phyloP scores from a whole-genome alignment of 108 stramenopile genomes.

The Nannochloropsis oceanica region DNA sequence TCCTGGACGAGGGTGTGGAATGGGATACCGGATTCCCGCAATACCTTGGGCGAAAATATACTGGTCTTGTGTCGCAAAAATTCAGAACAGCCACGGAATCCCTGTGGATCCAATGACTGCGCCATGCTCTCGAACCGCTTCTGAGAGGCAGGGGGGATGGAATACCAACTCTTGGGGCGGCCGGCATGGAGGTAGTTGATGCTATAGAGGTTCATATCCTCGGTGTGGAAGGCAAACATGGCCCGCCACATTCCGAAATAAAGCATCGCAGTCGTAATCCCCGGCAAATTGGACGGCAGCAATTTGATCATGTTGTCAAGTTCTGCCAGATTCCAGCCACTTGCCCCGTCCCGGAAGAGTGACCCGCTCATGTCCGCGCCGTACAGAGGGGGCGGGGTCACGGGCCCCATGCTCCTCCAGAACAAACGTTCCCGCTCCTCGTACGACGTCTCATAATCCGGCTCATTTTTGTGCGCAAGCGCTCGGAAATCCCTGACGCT shows the following conservation, averaged over 20 bases:
- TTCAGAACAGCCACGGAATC: slow-evolving; percentile 56
- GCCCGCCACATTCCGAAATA: slow-evolving; percentile 48
- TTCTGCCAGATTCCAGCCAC: slow-evolving; percentile 64
- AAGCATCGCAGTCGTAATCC: slow-evolving; percentile 44
- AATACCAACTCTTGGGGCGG: slow-evolving; percentile 95
- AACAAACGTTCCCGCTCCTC: slow-evolving; percentile 45
- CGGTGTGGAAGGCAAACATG: slow-evolving; percentile 68
- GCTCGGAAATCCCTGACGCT: slow-evolving; percentile 6
- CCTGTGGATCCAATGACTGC: slow-evolving; percentile 48
- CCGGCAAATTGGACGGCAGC: slow-evolving; percentile 25
- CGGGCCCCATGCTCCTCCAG: slow-evolving; percentile 79
- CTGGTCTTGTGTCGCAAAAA: slow-evolving; percentile 91
- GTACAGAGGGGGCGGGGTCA: slow-evolving; percentile 68
- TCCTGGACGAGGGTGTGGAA: slow-evolving; percentile 75
- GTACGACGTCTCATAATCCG: neutral
- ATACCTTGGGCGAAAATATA: slow-evolving; percentile 60
- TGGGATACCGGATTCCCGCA: slow-evolving; percentile 75
- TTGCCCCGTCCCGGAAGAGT: slow-evolving; percentile 59
- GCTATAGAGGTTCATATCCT: slow-evolving; percentile 92
- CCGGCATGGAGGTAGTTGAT: slow-evolving; percentile 96
- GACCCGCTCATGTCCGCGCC: slow-evolving; percentile 87
- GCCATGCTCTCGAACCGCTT: slow-evolving; percentile 61
- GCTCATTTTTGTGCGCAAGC: slow-evolving; percentile 8
- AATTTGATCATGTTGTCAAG: slow-evolving; percentile 33
- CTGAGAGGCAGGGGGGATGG: slow-evolving; percentile 57